A percentile compares a stretch with the other conserved stretches of the same genome.
These are phyloP conservation scores for Emmonsiellopsis sp. DNA, from an alignment of 2,329 filamentous ascomycete genomes.

Conservation along the genomic window DNA sequence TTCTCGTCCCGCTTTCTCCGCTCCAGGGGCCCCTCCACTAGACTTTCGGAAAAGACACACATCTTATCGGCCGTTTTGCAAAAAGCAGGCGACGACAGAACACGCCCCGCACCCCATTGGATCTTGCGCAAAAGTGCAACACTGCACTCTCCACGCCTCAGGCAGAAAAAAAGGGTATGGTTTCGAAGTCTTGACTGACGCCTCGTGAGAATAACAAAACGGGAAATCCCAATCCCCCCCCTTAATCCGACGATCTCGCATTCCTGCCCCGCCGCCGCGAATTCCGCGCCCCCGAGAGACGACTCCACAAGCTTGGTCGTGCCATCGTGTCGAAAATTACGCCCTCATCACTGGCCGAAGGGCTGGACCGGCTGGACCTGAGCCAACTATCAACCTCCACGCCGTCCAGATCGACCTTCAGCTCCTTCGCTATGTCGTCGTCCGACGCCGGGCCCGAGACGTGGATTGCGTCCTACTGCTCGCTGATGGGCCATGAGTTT, in stretches of 20 bases:
- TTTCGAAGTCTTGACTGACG: neutral
- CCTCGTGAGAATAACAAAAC: neutral
- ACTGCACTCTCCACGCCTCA: neutral
- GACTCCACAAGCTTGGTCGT: slow-evolving; percentile 11
- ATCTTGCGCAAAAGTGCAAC: neutral
- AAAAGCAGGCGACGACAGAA: neutral
- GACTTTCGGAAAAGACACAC: neutral
- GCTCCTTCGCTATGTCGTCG: slow-evolving; percentile 35
- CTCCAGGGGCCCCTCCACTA: neutral
- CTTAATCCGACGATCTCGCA: neutral
- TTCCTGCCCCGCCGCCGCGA: neutral
- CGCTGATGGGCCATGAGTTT: slow-evolving; percentile 91
- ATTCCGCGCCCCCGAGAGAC: slow-evolving; percentile 10
- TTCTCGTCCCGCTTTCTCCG: neutral
- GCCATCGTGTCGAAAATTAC: slow-evolving; percentile 38
- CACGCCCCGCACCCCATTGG: neutral
- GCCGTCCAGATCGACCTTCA: slow-evolving; percentile 28
- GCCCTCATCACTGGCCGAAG: slow-evolving; percentile 37
- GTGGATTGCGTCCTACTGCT: slow-evolving; percentile 97
- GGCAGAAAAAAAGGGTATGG: neutral
- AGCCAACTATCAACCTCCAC: slow-evolving; percentile 37
- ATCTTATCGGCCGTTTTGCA: neutral
- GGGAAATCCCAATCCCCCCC: neutral
- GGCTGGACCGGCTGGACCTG: slow-evolving; percentile 39
- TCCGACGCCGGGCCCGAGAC: slow-evolving; percentile 57